Evolutionary conservation across 2,329 filamentous ascomycete genomes (phyloP), one percentile per base, ranked within the genome.

Genomic region (Diaporthe vexans): DNA sequence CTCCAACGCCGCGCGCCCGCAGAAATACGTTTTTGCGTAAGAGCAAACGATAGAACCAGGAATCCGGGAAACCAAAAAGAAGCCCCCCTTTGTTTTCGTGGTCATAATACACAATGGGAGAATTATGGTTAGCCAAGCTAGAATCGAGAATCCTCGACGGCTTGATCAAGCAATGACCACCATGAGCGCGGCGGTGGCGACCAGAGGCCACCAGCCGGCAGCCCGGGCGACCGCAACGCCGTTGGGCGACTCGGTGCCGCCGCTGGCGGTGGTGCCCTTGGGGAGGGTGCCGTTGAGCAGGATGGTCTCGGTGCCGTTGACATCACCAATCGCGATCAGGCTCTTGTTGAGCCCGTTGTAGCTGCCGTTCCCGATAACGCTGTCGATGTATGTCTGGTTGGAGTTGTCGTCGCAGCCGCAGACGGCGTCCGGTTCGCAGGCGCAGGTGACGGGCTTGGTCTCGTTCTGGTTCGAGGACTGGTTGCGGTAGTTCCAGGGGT

Each of bases 271-370:
- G 0, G 92, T 93, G 65, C 90, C 91, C 77, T 93, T 93, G 40
- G 91, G 89, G 4, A 96, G 84, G 0, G 92, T 94, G n/a, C 94
- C 94, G 81, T 95, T 95, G 80, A 96, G 84, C 40, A 94, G 85
- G 51, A 97, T 88, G 1, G 90, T 92, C 76, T 83, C 83, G 1
- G 88, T 92, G 67, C 91, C 91, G 73, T 94, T 92, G 75, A 93
- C 87, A 71, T 87, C 83, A 3, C 88, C 89, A 1, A 95, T 88
- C 17, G 86, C 88, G 73, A 94, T 88, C 2, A 94, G 77, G 0
- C 86, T 87, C 78, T 90, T 87, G 84, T 95, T 92, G 70, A 94
- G 84, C 3, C 80, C 83, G 4, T 80, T 80, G 77, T 91, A 91
- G 76, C 87, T 91, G 52, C 91, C 91, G 80, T 93, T 89, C 72